Evolutionary conservation across 345 rosid species (phyloP).

Genomic region (Eucalyptus fibrosa): DNA sequence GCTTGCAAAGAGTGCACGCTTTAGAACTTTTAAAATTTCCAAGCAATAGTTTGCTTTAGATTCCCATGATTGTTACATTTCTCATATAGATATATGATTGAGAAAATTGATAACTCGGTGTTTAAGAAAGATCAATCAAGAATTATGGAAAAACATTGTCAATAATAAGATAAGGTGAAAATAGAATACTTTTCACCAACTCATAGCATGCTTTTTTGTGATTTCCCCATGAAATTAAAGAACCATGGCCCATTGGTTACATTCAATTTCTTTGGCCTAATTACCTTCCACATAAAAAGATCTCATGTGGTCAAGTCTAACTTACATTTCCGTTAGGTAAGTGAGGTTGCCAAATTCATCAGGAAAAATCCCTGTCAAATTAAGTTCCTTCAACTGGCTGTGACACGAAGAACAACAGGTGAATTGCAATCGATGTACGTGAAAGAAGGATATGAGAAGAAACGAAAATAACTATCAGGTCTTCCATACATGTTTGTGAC

Average conservation of each 20-base stretch:
- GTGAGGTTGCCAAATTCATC: slow-evolving; percentile 53
- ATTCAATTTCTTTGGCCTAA: background rate
- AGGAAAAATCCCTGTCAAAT: slow-evolving; percentile 52
- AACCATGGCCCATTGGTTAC: background rate
- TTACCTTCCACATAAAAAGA: background rate
- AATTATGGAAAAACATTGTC: background rate
- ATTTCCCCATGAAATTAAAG: background rate
- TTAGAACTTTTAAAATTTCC: background rate
- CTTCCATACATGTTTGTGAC: slow-evolving; percentile 45
- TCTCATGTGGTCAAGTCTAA: background rate
- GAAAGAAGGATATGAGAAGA: background rate
- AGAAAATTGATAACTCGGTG: background rate
- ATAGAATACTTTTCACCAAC: background rate
- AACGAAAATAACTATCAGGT: background rate
- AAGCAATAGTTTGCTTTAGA: background rate
- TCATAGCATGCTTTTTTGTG: background rate
- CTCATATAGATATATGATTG: background rate
- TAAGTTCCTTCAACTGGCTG: slow-evolving; percentile 47
- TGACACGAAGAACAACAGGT: background rate
- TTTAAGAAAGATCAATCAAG: background rate
- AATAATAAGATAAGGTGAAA: background rate
- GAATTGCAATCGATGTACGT: background rate
- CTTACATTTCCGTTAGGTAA: slow-evolving; percentile 43
- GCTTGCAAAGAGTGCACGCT: background rate
- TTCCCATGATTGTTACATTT: background rate